Percentiles rank a stretch among this genome's conserved stretches.
These are phyloP conservation scores for Sporothrix humicola DNA, from an alignment of 2,329 filamentous ascomycete genomes.

Conservation along the genomic window DNA sequence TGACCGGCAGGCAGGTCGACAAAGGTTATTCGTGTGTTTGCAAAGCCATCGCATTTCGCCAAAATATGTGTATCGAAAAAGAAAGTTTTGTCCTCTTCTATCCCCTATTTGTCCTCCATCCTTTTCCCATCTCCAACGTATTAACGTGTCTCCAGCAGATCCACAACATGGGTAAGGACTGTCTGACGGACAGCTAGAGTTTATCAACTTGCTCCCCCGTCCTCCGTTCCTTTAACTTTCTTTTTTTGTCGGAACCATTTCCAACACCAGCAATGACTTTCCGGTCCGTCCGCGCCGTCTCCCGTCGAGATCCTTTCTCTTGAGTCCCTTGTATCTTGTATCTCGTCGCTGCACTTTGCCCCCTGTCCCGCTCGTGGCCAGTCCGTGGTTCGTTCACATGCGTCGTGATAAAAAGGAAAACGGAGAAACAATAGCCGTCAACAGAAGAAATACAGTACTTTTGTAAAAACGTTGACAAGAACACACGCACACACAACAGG, in stretches of 20 bases:
- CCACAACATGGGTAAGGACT: neutral
- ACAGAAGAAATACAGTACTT: neutral
- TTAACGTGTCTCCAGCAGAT: neutral
- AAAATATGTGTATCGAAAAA: neutral
- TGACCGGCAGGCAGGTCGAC: neutral
- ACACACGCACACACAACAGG: too few relatives aligned
- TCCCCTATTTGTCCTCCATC: neutral
- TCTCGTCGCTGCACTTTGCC: neutral
- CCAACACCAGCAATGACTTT: neutral
- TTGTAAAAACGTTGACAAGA: too few relatives aligned
- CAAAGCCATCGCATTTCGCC: neutral
- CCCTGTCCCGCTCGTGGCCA: conserved; percentile 3
- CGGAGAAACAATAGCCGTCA: neutral
- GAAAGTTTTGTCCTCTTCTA: neutral
- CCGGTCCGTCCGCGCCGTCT: conserved; percentile 15
- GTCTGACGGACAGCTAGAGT: neutral
- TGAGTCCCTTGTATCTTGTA: neutral
- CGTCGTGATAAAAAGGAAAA: neutral
- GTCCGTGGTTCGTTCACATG: conserved; percentile 4
- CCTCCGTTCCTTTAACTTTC: neutral
- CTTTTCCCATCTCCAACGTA: neutral
- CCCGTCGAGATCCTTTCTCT: neutral
- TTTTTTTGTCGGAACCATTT: neutral
- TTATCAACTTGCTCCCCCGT: neutral
- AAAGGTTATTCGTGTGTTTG: neutral